phyloP scores from a whole-genome alignment of 163 green algal genomes.

The Volvox carteri region DNA sequence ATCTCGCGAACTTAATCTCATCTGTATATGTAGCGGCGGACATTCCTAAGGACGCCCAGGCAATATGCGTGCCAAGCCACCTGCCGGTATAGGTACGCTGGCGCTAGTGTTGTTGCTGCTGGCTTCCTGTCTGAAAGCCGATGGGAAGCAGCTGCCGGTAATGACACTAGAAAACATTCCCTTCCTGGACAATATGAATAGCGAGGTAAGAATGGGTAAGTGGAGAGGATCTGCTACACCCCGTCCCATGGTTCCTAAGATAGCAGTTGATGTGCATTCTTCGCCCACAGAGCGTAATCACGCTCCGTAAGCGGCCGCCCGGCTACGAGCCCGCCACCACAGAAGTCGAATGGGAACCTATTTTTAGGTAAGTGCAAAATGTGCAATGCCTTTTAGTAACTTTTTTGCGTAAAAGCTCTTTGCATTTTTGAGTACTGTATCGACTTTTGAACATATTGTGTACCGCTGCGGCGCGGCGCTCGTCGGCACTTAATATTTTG shows the following conservation, averaged over 20 bases:
- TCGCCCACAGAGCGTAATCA: background rate
- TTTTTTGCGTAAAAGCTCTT: too few relatives aligned
- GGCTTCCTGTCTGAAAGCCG: background rate
- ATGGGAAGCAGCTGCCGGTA: background rate
- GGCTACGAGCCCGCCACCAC: conserved; percentile 25
- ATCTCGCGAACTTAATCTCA: too few relatives aligned
- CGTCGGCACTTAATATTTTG: too few relatives aligned
- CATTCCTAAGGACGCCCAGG: too few relatives aligned
- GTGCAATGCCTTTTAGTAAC: too few relatives aligned
- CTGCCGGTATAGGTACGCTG: background rate
- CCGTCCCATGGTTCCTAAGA: background rate
- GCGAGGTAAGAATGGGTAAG: background rate
- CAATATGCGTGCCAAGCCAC: too few relatives aligned
- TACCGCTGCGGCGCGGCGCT: too few relatives aligned
- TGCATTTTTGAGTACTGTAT: too few relatives aligned
- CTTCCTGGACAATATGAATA: background rate
- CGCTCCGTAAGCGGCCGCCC: background rate
- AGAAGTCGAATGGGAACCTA: conserved; percentile 19
- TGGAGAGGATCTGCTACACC: too few relatives aligned
- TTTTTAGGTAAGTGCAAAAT: conserved; percentile 8
- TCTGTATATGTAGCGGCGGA: too few relatives aligned
- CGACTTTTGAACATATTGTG: too few relatives aligned
- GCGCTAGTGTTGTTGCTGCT: background rate
- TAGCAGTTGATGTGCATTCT: too few relatives aligned
- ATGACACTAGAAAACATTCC: background rate